Evolutionary conservation across 2,329 filamentous ascomycete genomes (phyloP).

Genomic region (Exophiala sideris): DNA sequence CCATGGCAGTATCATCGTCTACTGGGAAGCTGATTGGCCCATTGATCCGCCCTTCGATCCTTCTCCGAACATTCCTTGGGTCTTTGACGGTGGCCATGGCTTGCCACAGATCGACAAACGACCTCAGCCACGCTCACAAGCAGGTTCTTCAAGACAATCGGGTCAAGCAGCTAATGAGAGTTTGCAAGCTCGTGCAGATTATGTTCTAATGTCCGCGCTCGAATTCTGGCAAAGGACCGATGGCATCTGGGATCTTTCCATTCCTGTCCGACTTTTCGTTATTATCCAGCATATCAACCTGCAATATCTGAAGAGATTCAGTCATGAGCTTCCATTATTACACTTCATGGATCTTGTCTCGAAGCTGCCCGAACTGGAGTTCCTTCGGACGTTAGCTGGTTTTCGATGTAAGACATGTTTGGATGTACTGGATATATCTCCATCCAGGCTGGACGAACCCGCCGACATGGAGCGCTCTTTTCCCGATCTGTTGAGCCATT

Average conservation of each 20-base stretch:
- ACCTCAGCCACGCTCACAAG: background rate
- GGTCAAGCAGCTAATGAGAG: background rate
- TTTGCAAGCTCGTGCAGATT: constrained; percentile 46
- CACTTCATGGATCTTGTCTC: constrained; percentile 60
- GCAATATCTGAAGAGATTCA: constrained; percentile 57
- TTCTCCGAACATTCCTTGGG: constrained; percentile 45
- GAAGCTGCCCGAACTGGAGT: constrained; percentile 56
- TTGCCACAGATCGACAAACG: background rate
- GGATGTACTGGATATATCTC: background rate
- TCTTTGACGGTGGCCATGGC: constrained; percentile 5
- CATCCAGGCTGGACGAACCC: constrained; percentile 3
- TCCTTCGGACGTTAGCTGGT: constrained; percentile 53
- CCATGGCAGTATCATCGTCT: constrained; percentile 67
- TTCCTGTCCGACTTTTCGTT: constrained; percentile 60
- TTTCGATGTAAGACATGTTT: constrained; percentile 56
- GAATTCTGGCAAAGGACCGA: constrained; percentile 62
- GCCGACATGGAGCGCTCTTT: constrained; percentile 19
- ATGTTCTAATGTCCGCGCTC: constrained; percentile 54
- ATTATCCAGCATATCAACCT: constrained; percentile 62
- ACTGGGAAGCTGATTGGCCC: constrained; percentile 81
- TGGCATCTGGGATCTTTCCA: constrained; percentile 59
- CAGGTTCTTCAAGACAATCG: background rate
- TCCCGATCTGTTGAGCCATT: constrained; percentile 36
- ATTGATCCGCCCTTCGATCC: constrained; percentile 68
- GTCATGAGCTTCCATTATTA: constrained; percentile 54